A percentile compares a stretch with the other conserved stretches of the same genome.
These are phyloP conservation scores for Fusarium brevicatenulatum DNA, from an alignment of 2,329 filamentous ascomycete species.

Conservation along the genomic window DNA sequence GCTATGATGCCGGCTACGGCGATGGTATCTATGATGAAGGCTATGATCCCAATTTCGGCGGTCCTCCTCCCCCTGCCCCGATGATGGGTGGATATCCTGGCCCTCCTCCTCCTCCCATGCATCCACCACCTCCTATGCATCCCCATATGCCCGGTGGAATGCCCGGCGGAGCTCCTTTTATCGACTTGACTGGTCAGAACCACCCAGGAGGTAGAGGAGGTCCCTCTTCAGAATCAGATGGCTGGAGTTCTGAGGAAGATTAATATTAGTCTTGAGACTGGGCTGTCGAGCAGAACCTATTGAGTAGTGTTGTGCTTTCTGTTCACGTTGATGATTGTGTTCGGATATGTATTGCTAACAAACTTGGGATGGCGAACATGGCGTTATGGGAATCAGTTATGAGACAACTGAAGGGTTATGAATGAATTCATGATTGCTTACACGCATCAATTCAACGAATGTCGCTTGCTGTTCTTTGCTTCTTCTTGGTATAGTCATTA, in stretches of 20 bases:
- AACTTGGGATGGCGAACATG: slow-evolving; percentile 25
- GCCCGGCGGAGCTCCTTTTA: slow-evolving; percentile 35
- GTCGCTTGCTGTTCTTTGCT: slow-evolving; percentile 4
- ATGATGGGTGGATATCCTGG: slow-evolving; percentile 4
- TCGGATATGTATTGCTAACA: slow-evolving; percentile 24
- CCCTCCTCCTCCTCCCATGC: slow-evolving; percentile 23
- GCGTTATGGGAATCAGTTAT: slow-evolving; percentile 21
- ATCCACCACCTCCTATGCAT: slow-evolving; percentile 32
- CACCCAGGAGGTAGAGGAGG: slow-evolving; percentile 19
- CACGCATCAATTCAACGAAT: neutral
- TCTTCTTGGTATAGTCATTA: neutral
- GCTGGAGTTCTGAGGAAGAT: slow-evolving; percentile 11
- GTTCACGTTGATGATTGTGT: slow-evolving; percentile 2
- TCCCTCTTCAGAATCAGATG: slow-evolving; percentile 8
- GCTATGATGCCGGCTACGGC: slow-evolving; percentile 15
- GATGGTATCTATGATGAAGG: slow-evolving; percentile 28
- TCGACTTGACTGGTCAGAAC: slow-evolving; percentile 40
- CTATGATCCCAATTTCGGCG: slow-evolving; percentile 23
- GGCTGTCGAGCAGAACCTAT: slow-evolving; percentile 5
- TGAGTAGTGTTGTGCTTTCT: neutral
- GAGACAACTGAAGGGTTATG: slow-evolving; percentile 1
- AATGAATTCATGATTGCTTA: slow-evolving; percentile 7
- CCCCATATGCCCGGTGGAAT: slow-evolving; percentile 22
- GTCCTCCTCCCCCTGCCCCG: slow-evolving; percentile 22
- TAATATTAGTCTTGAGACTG: neutral